These are phyloP conservation scores for Phanerochaete carnosa DNA, from an alignment of 768 basidiomycete species.

Conservation along the genomic window DNA sequence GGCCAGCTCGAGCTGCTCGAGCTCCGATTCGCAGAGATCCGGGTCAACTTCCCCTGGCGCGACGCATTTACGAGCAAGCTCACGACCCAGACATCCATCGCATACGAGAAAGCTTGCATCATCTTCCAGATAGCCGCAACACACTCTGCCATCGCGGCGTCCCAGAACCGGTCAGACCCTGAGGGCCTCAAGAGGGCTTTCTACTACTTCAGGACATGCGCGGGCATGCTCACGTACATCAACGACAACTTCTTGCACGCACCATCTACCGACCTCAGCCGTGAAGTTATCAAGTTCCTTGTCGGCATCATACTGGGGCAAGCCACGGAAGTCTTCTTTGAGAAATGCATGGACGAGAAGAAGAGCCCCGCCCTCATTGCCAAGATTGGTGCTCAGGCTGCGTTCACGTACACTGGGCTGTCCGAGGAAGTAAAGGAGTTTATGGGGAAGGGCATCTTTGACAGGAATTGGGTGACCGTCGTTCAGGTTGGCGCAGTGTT, in stretches of 20 bases:
- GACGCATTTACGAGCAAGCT: constrained; percentile 96
- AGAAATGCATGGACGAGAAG: constrained; percentile 93
- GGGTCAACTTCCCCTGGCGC: constrained; percentile 94
- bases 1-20: constrained; percentile 97
- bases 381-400: constrained; percentile 83
- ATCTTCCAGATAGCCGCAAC: constrained; percentile 95
- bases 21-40: constrained; percentile 93
- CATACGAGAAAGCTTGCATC: constrained; percentile 96
- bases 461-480: constrained; percentile 89
- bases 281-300: constrained; percentile 93
- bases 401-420: constrained; percentile 76
- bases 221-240: constrained; percentile 98
- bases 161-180: constrained; percentile 82
- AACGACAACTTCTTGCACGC: constrained; percentile 99
- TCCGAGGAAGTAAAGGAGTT: constrained; percentile 95
- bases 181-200: constrained; percentile 94
- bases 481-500: constrained; percentile 58
- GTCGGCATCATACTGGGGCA: constrained; percentile 87
- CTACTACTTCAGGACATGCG: constrained; percentile 83
- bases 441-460: constrained; percentile 93
- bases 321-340: constrained; percentile 94
- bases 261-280: constrained; percentile 89
- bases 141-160: constrained; percentile 80
- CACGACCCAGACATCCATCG: constrained; percentile 93
- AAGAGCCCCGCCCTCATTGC: constrained; percentile 73